Evolutionary conservation across 2,329 filamentous ascomycete species (phyloP), one percentile per base, ranked within the genome.

Genomic region (Ceratocystis ficicola): DNA sequence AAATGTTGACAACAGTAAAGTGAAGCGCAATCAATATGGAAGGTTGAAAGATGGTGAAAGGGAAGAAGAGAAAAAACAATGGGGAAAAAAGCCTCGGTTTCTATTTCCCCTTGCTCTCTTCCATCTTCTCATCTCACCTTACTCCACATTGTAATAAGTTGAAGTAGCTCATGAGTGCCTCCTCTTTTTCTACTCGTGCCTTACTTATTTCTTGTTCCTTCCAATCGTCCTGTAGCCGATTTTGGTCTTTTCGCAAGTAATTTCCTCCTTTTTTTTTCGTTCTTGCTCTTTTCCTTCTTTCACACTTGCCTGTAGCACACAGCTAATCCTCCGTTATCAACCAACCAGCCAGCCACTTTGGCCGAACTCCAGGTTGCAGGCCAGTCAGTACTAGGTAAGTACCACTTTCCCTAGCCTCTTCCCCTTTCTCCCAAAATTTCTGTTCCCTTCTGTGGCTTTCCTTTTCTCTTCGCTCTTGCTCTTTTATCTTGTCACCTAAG

Each of bases 191-290:
- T 36, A 36, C 36, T 36, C 36, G 44, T 46, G 15, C 44, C 15
- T 63, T 7, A 20, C 22, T 36, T 22, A 41, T 63, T 50, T 15
- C 15, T 17, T 36, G 6, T 30, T 50, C 46, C 25, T 63, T 8
- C 28, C n/a, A 28, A 6, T 32, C 44, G 25, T 22, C 15, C 17
- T 12, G 25, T 59, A 57, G 17, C n/a, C 12, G 8, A 32, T 8
- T 55, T 28, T 44, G n/a, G 36, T 52, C 8, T 55, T 57, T 17
- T 55, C 17, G 30, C 32, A 20, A 28, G 63, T 64, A 64, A 64
- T 64, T 64, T 64, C 63, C 63, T 64, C 63, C 63, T 64, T 64
- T 64, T 48, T 61, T 61, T 20, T 46, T 62, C 5, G 20, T 20
- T 44, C 44, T 62, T 44, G n/a, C 44, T 20, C 44, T 8, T 17